phyloP scores from a whole-genome alignment of 371 early-diverging fungal genomes.

The Mortierella sp. region DNA sequence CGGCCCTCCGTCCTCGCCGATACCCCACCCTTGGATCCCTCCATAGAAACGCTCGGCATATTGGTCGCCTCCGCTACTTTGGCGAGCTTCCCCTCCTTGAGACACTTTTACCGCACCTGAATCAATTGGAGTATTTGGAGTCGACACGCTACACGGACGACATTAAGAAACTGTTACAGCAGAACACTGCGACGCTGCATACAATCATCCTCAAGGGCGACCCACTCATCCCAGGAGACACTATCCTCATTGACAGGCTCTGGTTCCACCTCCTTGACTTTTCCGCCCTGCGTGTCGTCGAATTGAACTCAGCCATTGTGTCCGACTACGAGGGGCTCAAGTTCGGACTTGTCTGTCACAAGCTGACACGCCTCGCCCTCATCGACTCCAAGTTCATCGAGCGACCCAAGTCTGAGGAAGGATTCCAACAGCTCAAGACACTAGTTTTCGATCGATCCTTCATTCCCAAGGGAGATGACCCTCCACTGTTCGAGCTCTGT shows the following conservation, averaged over 20 bases:
- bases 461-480: slow-evolving; percentile 18
- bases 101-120: slow-evolving; percentile 14
- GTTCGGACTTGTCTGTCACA: slow-evolving; percentile 22
- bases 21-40: slow-evolving; percentile 11
- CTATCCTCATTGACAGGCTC: slow-evolving; percentile 17
- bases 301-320: slow-evolving; percentile 24
- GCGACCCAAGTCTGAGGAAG: slow-evolving; percentile 26
- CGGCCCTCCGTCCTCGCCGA: neutral
- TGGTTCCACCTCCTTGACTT: slow-evolving; percentile 18
- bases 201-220: slow-evolving; percentile 27
- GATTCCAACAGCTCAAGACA: slow-evolving; percentile 8
- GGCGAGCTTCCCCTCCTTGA: slow-evolving; percentile 18
- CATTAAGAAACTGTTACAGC: slow-evolving; percentile 21
- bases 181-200: slow-evolving; percentile 22
- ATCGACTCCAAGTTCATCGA: slow-evolving; percentile 30
- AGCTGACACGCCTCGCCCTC: slow-evolving; percentile 14
- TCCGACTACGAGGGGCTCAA: slow-evolving; percentile 25
- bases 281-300: neutral
- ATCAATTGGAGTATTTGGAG: slow-evolving; percentile 21
- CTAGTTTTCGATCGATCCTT: slow-evolving; percentile 27
- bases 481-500: slow-evolving; percentile 26
- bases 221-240: slow-evolving; percentile 7
- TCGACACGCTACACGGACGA: slow-evolving; percentile 12
- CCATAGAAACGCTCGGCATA: slow-evolving; percentile 19
- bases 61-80: slow-evolving; percentile 18